A percentile compares a stretch with the other conserved stretches of the same genome.
phyloP scores from a whole-genome alignment of 257 asterid genomes.

The Perilla frutescens region DNA sequence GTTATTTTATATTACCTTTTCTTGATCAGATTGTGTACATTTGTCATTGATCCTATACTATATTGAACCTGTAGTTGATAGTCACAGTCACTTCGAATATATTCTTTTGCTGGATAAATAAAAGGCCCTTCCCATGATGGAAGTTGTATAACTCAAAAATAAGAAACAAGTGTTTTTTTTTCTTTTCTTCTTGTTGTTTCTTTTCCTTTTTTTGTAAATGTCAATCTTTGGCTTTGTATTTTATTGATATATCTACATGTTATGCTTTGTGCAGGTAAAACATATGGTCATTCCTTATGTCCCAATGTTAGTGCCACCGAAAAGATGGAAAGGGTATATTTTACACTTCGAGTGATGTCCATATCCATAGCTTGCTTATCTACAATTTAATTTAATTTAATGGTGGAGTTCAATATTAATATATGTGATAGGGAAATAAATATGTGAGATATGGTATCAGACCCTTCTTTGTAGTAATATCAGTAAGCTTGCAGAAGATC shows the following conservation, averaged over 20 bases:
- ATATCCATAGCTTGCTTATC: conserved; percentile 22
- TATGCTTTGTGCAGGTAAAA: conserved; percentile 64
- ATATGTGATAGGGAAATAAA: conserved; percentile 9
- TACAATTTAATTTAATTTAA: not conserved
- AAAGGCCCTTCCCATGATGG: conserved; percentile 14
- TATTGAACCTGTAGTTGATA: conserved; percentile 22
- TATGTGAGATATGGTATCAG: conserved; percentile 1
- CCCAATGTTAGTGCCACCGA: conserved; percentile 98
- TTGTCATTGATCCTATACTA: conserved; percentile 9
- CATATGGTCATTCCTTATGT: conserved; percentile 86
- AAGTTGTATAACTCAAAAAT: conserved; percentile 10
- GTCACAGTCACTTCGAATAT: conserved; percentile 2
- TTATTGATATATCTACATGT: conserved; percentile 30
- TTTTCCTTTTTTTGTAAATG: not conserved
- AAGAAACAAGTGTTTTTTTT: conserved; percentile 1
- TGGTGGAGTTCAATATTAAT: conserved; percentile 18
- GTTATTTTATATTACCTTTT: not conserved
- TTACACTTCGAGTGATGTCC: conserved; percentile 21
- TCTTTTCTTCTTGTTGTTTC: not conserved
- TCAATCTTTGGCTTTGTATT: conserved; percentile 25
- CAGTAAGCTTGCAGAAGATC: conserved; percentile 15
- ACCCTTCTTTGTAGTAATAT: conserved; percentile 13
- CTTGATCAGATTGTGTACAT: conserved; percentile 27
- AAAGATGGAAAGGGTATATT: conserved; percentile 90
- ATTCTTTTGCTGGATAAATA: not conserved